Conservation (phyloP, 305 asterid genomes). For the Fraxinus floribunda region DNA sequence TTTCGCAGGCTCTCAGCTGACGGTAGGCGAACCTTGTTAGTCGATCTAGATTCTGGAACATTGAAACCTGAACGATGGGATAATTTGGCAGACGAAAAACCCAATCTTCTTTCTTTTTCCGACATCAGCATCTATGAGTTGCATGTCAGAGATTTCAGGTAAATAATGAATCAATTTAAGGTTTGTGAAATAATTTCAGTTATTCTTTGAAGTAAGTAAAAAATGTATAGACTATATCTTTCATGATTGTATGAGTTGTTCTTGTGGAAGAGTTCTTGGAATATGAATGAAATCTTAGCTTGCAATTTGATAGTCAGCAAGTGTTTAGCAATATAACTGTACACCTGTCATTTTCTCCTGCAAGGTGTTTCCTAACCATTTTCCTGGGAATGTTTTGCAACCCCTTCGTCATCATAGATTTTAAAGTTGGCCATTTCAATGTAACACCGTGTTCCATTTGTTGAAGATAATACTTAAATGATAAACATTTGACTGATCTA, state of each 20-base stretch:
- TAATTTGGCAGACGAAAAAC: conserved; percentile 64
- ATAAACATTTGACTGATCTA: not conserved
- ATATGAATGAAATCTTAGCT: conserved; percentile 4
- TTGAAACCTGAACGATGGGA: conserved; percentile 93
- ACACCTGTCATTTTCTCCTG: conserved; percentile 1
- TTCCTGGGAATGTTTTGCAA: conserved; percentile 5
- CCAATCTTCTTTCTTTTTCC: conserved; percentile 59
- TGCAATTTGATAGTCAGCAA: not conserved
- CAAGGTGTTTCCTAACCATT: conserved; percentile 1
- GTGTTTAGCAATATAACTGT: conserved; percentile 7
- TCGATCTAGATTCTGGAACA: conserved; percentile 69
- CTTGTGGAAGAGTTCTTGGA: conserved; percentile 7
- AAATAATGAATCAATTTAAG: conserved; percentile 22
- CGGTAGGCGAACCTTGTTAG: conserved; percentile 66
- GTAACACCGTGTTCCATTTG: not conserved
- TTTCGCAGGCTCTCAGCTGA: conserved; percentile 75
- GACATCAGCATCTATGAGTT: conserved; percentile 88
- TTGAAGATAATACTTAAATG: not conserved
- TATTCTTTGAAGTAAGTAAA: conserved; percentile 8
- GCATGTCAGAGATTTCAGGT: conserved; percentile 99
- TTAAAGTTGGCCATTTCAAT: not conserved
- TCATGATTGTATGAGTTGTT: not conserved
- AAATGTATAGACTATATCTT: not conserved
- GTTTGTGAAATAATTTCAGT: conserved; percentile 10
- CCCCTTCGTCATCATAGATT: not conserved